These are phyloP conservation scores for Cudoniella acicularis DNA, from an alignment of 495 filamentous ascomycete genomes.

Conservation along the genomic window DNA sequence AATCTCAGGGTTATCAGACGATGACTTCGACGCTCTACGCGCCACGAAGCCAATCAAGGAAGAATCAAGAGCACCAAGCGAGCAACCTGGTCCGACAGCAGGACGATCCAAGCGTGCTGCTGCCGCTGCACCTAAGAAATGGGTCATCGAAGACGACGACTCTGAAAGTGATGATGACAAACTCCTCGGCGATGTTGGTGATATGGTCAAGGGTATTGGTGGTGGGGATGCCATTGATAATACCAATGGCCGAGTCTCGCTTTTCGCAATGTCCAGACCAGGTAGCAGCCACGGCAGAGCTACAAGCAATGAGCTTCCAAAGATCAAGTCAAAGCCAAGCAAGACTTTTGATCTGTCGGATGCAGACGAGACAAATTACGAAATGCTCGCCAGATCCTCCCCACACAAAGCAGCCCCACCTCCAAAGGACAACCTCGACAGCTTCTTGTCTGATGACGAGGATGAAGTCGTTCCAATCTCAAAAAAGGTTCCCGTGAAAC, in stretches of 20 bases:
- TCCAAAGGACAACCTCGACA: slow-evolving; percentile 57
- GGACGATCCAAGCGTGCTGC: slow-evolving; percentile 26
- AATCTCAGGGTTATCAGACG: slow-evolving; percentile 24
- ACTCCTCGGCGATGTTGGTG: slow-evolving; percentile 77
- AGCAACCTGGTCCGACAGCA: slow-evolving; percentile 17
- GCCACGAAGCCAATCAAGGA: slow-evolving; percentile 19
- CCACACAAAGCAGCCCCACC: slow-evolving; percentile 40
- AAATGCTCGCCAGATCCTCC: slow-evolving; percentile 63
- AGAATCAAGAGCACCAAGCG: slow-evolving; percentile 26
- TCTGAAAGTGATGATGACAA: slow-evolving; percentile 57
- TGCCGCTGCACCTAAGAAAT: slow-evolving; percentile 25
- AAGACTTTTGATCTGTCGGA: slow-evolving; percentile 56
- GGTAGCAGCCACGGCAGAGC: slow-evolving; percentile 55
- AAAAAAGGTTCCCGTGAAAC: slow-evolving; percentile 34
- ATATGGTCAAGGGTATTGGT: slow-evolving; percentile 86
- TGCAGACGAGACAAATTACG: slow-evolving; percentile 83
- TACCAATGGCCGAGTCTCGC: slow-evolving; percentile 48
- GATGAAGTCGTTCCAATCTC: slow-evolving; percentile 39
- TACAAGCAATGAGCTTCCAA: slow-evolving; percentile 31
- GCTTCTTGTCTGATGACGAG: slow-evolving; percentile 59
- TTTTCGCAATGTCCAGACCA: slow-evolving; percentile 66
- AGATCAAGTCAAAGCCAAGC: slow-evolving; percentile 48
- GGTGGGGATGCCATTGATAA: slow-evolving; percentile 40
- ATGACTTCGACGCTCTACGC: slow-evolving; percentile 34
- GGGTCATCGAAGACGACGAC: slow-evolving; percentile 22